phyloP scores from a whole-genome alignment of 768 basidiomycete species.

The Xerocomellus chrysenteron region DNA sequence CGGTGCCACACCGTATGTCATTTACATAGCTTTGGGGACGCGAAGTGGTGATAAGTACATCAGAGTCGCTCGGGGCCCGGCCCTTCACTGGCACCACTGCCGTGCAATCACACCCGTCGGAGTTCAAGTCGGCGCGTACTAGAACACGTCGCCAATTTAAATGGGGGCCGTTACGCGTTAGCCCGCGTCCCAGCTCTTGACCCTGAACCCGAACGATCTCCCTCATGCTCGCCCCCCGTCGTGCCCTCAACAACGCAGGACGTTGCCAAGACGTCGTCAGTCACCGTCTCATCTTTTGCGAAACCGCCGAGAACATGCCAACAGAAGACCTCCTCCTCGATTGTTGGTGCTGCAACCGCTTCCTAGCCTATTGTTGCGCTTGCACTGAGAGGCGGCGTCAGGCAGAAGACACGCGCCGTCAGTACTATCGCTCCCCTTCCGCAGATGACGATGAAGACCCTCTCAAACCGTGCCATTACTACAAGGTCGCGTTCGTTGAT shows the following conservation, averaged over 20 bases:
- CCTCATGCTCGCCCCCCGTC: conserved; percentile 12
- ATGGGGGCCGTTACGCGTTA: neutral
- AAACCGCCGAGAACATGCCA: neutral
- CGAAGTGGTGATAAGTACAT: neutral
- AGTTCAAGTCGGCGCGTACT: neutral
- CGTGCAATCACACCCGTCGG: neutral
- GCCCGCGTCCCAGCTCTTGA: neutral
- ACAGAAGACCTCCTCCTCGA: conserved; percentile 9
- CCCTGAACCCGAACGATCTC: neutral
- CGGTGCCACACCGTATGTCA: too few species aligned
- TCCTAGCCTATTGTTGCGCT: conserved; percentile 13
- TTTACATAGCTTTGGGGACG: neutral
- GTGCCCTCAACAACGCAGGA: neutral
- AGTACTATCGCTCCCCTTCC: neutral
- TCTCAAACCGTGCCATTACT: conserved; percentile 23
- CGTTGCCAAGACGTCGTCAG: conserved; percentile 15
- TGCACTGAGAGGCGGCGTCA: neutral
- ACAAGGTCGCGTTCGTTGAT: conserved; percentile 35
- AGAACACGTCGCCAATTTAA: neutral
- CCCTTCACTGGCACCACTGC: neutral
- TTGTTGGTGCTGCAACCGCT: conserved; percentile 12
- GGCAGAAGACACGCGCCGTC: neutral
- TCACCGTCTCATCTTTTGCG: conserved; percentile 18
- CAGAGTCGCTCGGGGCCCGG: too few species aligned
- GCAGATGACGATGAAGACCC: neutral